phyloP scores from a whole-genome alignment of 306 rosid species.

The Ceratonia siliqua region DNA sequence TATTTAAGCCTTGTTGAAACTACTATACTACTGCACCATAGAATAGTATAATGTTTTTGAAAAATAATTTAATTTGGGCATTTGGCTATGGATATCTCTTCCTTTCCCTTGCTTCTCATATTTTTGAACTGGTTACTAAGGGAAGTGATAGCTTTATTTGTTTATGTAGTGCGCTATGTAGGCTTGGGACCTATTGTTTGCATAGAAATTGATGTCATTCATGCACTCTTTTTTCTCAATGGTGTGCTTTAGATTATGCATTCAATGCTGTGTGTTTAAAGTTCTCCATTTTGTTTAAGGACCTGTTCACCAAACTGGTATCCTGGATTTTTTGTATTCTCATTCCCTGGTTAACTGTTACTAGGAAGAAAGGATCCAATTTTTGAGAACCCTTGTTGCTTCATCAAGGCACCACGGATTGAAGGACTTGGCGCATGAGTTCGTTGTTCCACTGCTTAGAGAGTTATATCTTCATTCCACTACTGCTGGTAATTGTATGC shows the following conservation, averaged over 20 bases:
- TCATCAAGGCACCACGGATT: slow-evolving; percentile 65
- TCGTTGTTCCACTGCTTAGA: slow-evolving; percentile 67
- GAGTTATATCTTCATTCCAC: slow-evolving; percentile 53
- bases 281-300: background rate
- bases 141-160: background rate
- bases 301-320: background rate
- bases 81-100: background rate
- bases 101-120: background rate
- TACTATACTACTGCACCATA: background rate
- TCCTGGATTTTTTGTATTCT: background rate
- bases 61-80: background rate
- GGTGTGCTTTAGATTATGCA: background rate
- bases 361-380: slow-evolving; percentile 50
- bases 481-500: slow-evolving; percentile 52
- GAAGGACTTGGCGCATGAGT: slow-evolving; percentile 51
- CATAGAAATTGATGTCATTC: background rate
- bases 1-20: background rate
- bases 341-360: slow-evolving; percentile 31
- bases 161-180: background rate
- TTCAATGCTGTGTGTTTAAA: background rate
- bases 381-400: slow-evolving; percentile 47
- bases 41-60: background rate
- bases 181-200: background rate
- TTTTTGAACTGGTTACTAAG: background rate
- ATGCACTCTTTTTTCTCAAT: background rate